Percentiles rank a stretch among this genome's conserved stretches.
phyloP scores from a whole-genome alignment of 306 rosid genomes.

The Quercus ilex region DNA sequence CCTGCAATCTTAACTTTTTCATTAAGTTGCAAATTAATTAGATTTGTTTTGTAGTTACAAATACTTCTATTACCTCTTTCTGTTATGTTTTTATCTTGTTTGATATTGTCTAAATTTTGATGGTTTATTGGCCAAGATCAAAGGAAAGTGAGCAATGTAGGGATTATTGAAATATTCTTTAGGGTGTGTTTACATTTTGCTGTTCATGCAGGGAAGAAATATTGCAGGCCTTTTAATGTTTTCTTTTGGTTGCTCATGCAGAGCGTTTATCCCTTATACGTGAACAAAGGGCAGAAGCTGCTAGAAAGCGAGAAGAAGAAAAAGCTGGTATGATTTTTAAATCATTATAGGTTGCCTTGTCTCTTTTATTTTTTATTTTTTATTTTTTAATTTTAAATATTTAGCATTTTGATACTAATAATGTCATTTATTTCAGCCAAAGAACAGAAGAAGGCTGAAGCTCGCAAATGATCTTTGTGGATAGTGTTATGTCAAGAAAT shows the following conservation, averaged over 20 bases:
- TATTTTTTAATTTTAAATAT: background rate
- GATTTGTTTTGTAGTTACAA: background rate
- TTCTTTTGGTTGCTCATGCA: conserved; percentile 27
- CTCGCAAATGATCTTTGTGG: conserved; percentile 53
- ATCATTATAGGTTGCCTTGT: background rate
- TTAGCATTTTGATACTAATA: conserved; percentile 16
- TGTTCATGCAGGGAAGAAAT: background rate
- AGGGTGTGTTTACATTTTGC: background rate
- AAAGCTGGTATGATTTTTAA: conserved; percentile 56
- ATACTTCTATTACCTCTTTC: background rate
- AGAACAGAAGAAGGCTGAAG: conserved; percentile 74
- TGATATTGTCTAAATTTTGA: background rate
- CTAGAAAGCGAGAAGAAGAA: conserved; percentile 83
- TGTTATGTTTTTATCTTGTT: background rate
- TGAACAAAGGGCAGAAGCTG: conserved; percentile 88
- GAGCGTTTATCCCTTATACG: conserved; percentile 83
- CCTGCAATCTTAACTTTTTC: background rate
- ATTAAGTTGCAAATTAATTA: background rate
- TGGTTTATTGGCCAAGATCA: background rate
- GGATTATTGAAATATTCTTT: background rate
- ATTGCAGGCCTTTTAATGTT: background rate
- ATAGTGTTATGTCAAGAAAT: conserved; percentile 19
- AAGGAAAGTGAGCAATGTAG: background rate
- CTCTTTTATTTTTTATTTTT: background rate
- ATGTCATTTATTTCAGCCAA: conserved; percentile 46